Evolutionary conservation across 805 yeast genomes (phyloP).

Genomic region (Yamadazyma paraphyllophila): DNA sequence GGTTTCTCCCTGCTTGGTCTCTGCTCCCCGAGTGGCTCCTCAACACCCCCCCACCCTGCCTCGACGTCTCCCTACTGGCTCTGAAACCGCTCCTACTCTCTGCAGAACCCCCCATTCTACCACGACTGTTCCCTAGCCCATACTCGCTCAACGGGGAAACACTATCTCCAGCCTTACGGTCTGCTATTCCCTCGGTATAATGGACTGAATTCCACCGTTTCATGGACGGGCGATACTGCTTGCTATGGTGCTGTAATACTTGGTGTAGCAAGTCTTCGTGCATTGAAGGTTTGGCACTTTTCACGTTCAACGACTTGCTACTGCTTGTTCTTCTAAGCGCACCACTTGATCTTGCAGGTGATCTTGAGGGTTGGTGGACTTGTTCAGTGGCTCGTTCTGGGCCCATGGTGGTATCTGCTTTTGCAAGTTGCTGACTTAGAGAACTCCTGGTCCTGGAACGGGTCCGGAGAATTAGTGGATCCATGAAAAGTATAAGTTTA

Average conservation of each 20-base stretch:
- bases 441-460: slow-evolving; percentile 6
- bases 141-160: slow-evolving; percentile 22
- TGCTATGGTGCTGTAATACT: background rate
- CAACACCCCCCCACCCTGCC: too few species aligned
- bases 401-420: too few species aligned
- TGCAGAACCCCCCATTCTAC: too few species aligned
- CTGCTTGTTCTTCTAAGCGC: background rate
- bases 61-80: too few species aligned
- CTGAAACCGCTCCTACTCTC: too few species aligned
- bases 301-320: background rate
- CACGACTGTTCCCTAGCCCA: too few species aligned
- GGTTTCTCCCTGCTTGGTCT: too few species aligned
- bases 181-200: slow-evolving; percentile 3
- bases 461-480: background rate
- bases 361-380: too few species aligned
- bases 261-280: slow-evolving; percentile 4
- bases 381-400: too few species aligned
- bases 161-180: slow-evolving; percentile 8
- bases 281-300: background rate
- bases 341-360: too few species aligned
- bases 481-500: background rate
- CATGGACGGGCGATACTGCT: slow-evolving; percentile 7
- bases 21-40: too few species aligned
- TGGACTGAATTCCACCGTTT: slow-evolving; percentile 17
- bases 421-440: background rate